Percentiles rank a stretch among this genome's conserved stretches.
These are phyloP conservation scores for Anthracocystis setariae DNA, from an alignment of 1,284 basidiomycete species.

Conservation along the genomic window DNA sequence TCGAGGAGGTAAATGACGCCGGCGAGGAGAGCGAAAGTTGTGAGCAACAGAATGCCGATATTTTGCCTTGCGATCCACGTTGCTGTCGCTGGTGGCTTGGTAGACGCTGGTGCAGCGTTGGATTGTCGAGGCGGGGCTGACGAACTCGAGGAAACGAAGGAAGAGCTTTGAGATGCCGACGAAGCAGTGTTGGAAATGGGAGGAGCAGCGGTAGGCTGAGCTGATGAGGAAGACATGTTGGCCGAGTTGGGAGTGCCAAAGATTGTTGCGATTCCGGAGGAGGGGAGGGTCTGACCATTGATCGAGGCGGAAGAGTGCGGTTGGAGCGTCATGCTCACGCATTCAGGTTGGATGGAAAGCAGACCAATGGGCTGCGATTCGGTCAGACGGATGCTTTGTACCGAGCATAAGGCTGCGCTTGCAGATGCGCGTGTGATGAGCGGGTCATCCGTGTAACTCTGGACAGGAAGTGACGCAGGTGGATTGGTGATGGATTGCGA, in stretches of 20 bases:
- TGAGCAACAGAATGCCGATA: constrained; percentile 31
- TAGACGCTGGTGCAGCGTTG: constrained; percentile 11
- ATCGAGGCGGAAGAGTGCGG: constrained; percentile 5
- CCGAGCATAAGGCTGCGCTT: constrained; percentile 23
- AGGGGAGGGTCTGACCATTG: constrained; percentile 36
- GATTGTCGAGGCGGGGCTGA: constrained; percentile 11
- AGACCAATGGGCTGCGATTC: constrained; percentile 32
- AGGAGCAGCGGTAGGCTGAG: constrained; percentile 4
- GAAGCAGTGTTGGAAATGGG: not conserved
- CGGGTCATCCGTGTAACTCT: constrained; percentile 29
- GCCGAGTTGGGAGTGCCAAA: constrained; percentile 14
- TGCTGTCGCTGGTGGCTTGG: constrained; percentile 9
- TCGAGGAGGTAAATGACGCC: constrained; percentile 45
- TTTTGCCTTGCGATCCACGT: constrained; percentile 34
- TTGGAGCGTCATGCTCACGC: constrained; percentile 25
- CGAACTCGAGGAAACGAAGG: not conserved
- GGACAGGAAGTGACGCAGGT: constrained; percentile 20
- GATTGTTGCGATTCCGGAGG: constrained; percentile 32
- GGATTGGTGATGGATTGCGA: constrained; percentile 25
- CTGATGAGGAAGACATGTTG: constrained; percentile 2
- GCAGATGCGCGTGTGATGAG: constrained; percentile 12
- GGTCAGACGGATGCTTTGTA: constrained; percentile 17
- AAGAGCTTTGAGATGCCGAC: not conserved
- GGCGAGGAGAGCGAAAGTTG: constrained; percentile 32
- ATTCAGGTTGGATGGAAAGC: constrained; percentile 17